phyloP scores from a whole-genome alignment of 2,329 filamentous ascomycete species.

The Erysiphe pulchra region DNA sequence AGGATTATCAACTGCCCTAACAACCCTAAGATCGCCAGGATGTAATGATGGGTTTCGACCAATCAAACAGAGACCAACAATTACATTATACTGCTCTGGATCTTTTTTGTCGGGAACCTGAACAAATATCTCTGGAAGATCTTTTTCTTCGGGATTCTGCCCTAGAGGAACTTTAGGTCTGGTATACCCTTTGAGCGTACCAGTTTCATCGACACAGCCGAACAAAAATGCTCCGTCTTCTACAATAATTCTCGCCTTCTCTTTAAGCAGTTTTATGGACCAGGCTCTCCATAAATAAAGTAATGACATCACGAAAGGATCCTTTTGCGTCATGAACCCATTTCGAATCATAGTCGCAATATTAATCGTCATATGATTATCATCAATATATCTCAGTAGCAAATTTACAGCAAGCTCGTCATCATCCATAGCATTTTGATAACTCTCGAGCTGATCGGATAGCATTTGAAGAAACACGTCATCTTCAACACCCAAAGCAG shows the following conservation, averaged over 20 bases:
- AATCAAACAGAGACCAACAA: constrained; percentile 57
- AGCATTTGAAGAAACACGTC: constrained; percentile 42
- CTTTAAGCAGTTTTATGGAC: constrained; percentile 73
- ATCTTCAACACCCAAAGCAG: constrained; percentile 45
- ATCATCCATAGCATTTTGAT: constrained; percentile 44
- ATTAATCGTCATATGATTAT: constrained; percentile 52
- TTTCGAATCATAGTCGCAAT: constrained; percentile 54
- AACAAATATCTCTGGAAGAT: constrained; percentile 67
- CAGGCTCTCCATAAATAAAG: constrained; percentile 69
- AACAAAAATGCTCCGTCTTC: constrained; percentile 68
- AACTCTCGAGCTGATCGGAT: constrained; percentile 35
- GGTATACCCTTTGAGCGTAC: constrained; percentile 44
- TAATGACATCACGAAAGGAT: constrained; percentile 63
- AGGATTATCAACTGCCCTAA: constrained; percentile 53
- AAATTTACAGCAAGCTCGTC: constrained; percentile 36
- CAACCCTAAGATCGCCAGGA: constrained; percentile 72
- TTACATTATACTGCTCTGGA: constrained; percentile 28
- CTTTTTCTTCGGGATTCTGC: constrained; percentile 17
- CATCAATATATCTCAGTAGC: constrained; percentile 54
- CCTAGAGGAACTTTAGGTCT: constrained; percentile 15
- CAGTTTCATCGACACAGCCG: constrained; percentile 71
- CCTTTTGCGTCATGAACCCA: constrained; percentile 47
- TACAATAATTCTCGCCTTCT: constrained; percentile 69
- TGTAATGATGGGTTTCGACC: constrained; percentile 87
- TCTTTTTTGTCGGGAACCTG: constrained; percentile 40